phyloP scores from a whole-genome alignment of 164 flowering plant species.

The Vitis labrusca region DNA sequence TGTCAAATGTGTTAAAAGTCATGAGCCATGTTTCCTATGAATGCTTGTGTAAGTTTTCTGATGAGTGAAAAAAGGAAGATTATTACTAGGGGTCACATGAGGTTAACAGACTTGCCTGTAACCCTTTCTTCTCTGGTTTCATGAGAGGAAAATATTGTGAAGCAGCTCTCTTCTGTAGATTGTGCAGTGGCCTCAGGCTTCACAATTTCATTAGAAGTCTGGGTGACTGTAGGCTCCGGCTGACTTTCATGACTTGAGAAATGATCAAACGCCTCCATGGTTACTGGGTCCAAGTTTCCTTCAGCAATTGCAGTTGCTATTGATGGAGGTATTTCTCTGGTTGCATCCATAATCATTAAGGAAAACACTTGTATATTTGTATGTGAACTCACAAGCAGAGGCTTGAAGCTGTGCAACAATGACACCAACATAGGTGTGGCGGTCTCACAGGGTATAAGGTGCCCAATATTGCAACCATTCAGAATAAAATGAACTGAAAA shows the following conservation, averaged over 20 bases:
- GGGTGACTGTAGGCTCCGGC: constrained; percentile 8
- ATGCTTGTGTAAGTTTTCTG: no score
- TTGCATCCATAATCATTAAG: constrained; percentile 19
- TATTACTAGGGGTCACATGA: neutral
- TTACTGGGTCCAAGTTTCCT: constrained; percentile 64
- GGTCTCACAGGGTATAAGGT: no score
- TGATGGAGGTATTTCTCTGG: constrained; percentile 66
- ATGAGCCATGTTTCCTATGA: no score
- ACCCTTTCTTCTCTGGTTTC: constrained; percentile 19
- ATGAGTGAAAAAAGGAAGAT: neutral
- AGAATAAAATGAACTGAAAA: no score
- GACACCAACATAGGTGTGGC: no score
- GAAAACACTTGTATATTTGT: neutral
- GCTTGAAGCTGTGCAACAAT: no score
- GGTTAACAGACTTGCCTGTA: constrained; percentile 29
- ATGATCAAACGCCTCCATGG: constrained; percentile 66
- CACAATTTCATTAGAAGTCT: constrained; percentile 6
- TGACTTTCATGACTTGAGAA: constrained; percentile 19
- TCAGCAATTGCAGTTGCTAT: constrained; percentile 70
- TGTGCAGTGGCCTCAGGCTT: constrained; percentile 13
- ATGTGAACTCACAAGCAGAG: no score
- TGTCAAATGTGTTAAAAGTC: no score
- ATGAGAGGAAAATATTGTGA: constrained; percentile 32
- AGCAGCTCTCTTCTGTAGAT: constrained; percentile 38
- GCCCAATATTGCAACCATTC: no score